These are phyloP conservation scores for Oryza meyeriana DNA, from an alignment of 176 grass and related monocot species.

Conservation along the genomic window DNA sequence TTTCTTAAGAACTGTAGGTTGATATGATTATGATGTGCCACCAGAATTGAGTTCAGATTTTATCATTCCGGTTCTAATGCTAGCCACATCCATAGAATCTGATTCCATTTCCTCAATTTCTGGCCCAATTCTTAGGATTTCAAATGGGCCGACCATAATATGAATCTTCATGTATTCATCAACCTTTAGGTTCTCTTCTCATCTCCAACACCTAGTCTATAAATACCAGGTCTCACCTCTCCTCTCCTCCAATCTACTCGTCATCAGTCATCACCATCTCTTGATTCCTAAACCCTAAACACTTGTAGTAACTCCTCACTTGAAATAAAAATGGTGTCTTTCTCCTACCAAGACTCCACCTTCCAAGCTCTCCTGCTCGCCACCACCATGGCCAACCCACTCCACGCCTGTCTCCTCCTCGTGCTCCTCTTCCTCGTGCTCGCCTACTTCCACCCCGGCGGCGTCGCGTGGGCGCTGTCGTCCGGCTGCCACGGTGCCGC, in stretches of 20 bases:
- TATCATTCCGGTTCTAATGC: too few species aligned
- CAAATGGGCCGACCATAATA: too few species aligned
- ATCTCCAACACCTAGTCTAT: neutral
- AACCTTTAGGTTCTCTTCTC: neutral
- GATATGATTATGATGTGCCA: too few species aligned
- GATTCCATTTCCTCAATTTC: too few species aligned
- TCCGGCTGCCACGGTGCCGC: neutral
- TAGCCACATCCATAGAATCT: too few species aligned
- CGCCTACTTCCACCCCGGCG: neutral
- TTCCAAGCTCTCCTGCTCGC: neutral
- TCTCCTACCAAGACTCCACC: neutral
- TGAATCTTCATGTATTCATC: too few species aligned
- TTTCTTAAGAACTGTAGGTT: too few species aligned
- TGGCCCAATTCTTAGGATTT: too few species aligned
- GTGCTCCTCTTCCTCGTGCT: neutral
- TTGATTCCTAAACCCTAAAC: neutral
- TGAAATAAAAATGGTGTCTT: neutral
- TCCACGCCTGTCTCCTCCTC: neutral
- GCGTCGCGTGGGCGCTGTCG: neutral
- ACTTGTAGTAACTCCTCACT: neutral
- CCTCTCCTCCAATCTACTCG: neutral
- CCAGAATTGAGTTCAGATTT: too few species aligned
- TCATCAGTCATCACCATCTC: neutral
- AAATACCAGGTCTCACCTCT: neutral
- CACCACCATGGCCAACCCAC: neutral